These are phyloP conservation scores for Penicillium fuscoglaucum DNA, from an alignment of 2,329 filamentous ascomycete species.

Conservation along the genomic window DNA sequence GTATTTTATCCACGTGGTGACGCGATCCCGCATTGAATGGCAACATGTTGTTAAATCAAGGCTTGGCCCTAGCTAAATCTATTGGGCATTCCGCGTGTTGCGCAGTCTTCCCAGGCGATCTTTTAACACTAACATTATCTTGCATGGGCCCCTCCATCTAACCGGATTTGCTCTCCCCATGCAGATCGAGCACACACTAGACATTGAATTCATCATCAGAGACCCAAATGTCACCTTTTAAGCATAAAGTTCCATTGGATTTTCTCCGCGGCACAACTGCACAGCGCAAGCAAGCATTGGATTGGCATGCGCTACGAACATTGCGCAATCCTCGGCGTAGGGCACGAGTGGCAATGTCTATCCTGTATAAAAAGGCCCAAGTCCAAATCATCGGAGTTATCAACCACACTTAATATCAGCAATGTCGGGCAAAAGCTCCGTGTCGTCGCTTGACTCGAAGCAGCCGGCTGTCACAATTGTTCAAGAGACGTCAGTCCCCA, in stretches of 20 bases:
- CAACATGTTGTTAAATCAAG: neutral
- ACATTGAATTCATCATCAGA: neutral
- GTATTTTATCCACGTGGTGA: neutral
- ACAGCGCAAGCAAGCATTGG: neutral
- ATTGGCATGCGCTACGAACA: neutral
- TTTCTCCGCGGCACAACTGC: neutral
- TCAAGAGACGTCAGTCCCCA: neutral
- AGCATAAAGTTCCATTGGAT: too few relatives aligned
- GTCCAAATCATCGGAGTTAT: neutral
- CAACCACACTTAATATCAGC: neutral
- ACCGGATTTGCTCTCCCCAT: neutral
- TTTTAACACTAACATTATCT: neutral
- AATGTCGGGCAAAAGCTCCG: conserved; percentile 2
- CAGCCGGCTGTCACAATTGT: neutral
- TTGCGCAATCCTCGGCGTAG: conserved; percentile 3
- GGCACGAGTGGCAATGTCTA: neutral
- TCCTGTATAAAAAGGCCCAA: neutral
- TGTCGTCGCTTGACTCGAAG: conserved; percentile 4
- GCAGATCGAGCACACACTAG: neutral
- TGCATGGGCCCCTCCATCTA: neutral
- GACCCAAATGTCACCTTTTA: neutral
- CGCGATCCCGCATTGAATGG: conserved; percentile 2
- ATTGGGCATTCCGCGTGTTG: neutral
- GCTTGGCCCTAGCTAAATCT: neutral
- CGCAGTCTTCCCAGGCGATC: too few relatives aligned